Base-by-base conservation (phyloP, 2,329 filamentous ascomycete species). In the Dryadomyces quercivorus region DNA sequence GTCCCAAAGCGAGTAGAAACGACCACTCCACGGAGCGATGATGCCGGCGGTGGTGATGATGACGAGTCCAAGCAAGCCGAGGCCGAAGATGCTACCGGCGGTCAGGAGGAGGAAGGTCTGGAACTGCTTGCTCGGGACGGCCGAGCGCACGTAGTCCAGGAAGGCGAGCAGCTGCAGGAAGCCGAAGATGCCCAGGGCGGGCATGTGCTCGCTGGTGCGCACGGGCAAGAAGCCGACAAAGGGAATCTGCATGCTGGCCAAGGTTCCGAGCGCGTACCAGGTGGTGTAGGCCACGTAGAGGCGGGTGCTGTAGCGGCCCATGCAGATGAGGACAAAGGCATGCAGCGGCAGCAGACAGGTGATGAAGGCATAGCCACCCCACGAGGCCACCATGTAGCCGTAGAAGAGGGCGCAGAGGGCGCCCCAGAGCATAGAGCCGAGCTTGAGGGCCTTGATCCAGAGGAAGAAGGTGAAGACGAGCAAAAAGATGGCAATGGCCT, bases 331-430 rank as follows among this genome's bases (percentile, higher is more conserved):
- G 49, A 95, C 89, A 63, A 98, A 91, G 8, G 88, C 84, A 70
- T 98, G 93, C 61, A 98, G 81, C 42, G 93, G 93, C 57, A 98
- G 83, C 71, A 98, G 75, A 69, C 95, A 96, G 58, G 94, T 98
- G 67, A 98, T 98, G 80, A 98, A 98, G 65, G 95, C 93, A 70
- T 98, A 98, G 66, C 93, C 93, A 78, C 93, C 93, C 93, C 93
- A 98, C 18, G 94, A 95, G 50, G 92, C 93, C 60, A 98, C 93
- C 93, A 98, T 98, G 82, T 98, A 98, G 66, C 93, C 93, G 72
- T 98, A 98, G 74, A 94, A 97, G 54, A 98, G 78, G 46, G 93
- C 93, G 63, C 91, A 93, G 59, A 96, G 76, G 42, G 88, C 91
- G 63, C 90, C 92, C 92, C 92, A 98, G 71, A 96, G 87, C 69